These are phyloP conservation scores for Pascua sp. DNA, from an alignment of 1,284 basidiomycete species.

Conservation along the genomic window DNA sequence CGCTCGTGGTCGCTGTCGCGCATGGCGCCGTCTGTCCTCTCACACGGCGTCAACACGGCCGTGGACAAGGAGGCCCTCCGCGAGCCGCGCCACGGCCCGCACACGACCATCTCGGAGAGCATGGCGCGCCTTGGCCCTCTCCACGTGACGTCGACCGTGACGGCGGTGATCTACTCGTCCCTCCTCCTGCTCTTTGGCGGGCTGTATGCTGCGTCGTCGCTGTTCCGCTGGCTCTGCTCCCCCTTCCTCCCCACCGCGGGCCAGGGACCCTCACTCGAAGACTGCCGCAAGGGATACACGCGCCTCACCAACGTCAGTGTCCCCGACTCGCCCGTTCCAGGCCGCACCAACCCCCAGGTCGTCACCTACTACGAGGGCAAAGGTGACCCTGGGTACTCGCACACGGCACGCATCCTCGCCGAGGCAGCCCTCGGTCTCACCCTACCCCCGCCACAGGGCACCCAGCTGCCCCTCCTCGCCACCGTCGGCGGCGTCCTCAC, in stretches of 20 bases:
- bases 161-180: constrained; percentile 16
- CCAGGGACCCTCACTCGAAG: constrained; percentile 56
- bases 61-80: constrained; percentile 49
- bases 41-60: constrained; percentile 1
- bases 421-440: constrained; percentile 70
- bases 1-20: constrained; percentile 73
- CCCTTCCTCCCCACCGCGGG: constrained; percentile 58
- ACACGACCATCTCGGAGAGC: constrained; percentile 74
- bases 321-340: constrained; percentile 41
- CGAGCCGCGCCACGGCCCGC: constrained; percentile 59
- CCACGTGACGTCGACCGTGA: constrained; percentile 5
- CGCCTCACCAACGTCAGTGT: constrained; percentile 60
- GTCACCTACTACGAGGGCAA: constrained; percentile 63
- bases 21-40: constrained; percentile 6
- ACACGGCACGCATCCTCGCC: constrained; percentile 68
- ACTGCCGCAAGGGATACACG: constrained; percentile 57
- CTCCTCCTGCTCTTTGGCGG: constrained; percentile 30
- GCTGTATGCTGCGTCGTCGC: constrained; percentile 29
- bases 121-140: constrained; percentile 23
- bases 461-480: constrained; percentile 57
- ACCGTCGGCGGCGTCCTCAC: constrained; percentile 71
- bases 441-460: constrained; percentile 51
- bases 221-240: constrained; percentile 49
- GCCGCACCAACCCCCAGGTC: constrained; percentile 48
- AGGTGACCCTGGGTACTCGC: constrained; percentile 76